Percentiles rank a stretch among this genome's conserved stretches.
phyloP scores from a whole-genome alignment of 2,329 filamentous ascomycete species.

The Penicillium aurantiogriseum region DNA sequence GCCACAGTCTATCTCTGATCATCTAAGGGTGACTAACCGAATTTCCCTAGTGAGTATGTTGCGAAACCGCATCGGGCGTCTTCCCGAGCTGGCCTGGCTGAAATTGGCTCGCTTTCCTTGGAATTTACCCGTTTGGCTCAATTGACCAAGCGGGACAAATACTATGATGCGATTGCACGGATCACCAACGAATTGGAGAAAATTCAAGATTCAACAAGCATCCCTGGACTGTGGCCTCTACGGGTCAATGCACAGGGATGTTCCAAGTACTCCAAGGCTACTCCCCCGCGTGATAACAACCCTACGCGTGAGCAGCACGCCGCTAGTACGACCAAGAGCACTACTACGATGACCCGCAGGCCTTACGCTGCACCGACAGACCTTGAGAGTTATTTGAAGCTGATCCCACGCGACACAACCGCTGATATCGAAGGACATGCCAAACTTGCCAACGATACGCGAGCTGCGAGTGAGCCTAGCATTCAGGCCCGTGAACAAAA shows the following conservation, averaged over 20 bases:
- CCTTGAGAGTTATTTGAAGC: constrained; percentile 25
- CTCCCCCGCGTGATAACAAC: constrained; percentile 15
- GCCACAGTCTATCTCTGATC: not conserved
- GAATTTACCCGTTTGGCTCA: constrained; percentile 90
- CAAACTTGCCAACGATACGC: constrained; percentile 29
- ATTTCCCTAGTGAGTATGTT: constrained; percentile 47
- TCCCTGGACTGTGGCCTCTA: constrained; percentile 80
- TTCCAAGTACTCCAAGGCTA: constrained; percentile 54
- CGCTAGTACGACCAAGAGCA: constrained; percentile 1
- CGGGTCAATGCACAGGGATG: constrained; percentile 77
- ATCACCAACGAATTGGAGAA: constrained; percentile 78
- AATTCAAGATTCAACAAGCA: constrained; percentile 66
- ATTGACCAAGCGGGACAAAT: constrained; percentile 74
- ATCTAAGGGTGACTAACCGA: constrained; percentile 7
- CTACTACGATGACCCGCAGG: constrained; percentile 7
- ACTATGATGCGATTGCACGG: constrained; percentile 85
- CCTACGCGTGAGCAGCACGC: constrained; percentile 8
- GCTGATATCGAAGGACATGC: constrained; percentile 26
- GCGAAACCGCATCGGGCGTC: constrained; percentile 64
- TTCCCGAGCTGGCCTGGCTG: constrained; percentile 58
- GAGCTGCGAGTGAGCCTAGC: constrained; percentile 2
- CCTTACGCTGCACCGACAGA: constrained; percentile 20
- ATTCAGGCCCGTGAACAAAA: constrained; percentile 11
- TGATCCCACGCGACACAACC: constrained; percentile 22
- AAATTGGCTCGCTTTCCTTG: constrained; percentile 76